These are phyloP conservation scores for Tylopilus felleus DNA, from an alignment of 768 basidiomycete species.

Conservation along the genomic window DNA sequence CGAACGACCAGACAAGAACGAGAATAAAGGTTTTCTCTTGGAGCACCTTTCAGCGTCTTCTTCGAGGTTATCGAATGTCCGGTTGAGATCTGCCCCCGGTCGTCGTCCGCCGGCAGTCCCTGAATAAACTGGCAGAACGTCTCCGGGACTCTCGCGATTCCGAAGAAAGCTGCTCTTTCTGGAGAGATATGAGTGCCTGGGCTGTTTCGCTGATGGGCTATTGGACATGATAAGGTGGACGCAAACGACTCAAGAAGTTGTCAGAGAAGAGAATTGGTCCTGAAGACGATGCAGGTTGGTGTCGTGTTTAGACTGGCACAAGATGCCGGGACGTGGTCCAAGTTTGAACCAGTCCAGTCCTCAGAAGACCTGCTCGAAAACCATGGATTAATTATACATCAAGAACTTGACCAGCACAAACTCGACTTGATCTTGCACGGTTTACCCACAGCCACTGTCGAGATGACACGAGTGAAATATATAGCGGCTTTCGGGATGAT, in stretches of 20 bases:
- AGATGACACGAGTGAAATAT: constrained; percentile 13
- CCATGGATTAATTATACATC: neutral
- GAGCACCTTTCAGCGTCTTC: constrained; percentile 5
- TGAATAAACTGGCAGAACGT: neutral
- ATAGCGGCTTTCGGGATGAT: constrained; percentile 15
- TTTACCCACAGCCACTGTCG: neutral
- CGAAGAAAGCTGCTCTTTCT: neutral
- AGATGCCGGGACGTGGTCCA: neutral
- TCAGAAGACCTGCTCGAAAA: constrained; percentile 1
- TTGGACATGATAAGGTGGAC: constrained; percentile 9
- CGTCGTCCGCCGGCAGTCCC: neutral
- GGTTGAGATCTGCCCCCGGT: neutral
- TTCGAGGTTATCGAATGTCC: constrained; percentile 5
- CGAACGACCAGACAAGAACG: constrained; percentile 12
- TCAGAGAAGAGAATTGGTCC: neutral
- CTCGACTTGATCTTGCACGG: constrained; percentile 3
- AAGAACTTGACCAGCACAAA: neutral
- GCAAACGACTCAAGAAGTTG: neutral
- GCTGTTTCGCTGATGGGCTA: constrained; percentile 6
- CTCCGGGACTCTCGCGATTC: neutral
- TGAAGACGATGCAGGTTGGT: neutral
- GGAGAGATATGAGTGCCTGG: neutral
- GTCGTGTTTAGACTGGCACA: neutral
- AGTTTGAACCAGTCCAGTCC: constrained; percentile 16
- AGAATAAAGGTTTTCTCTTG: constrained; percentile 13